Conservation (phyloP, 1,139 yeast genomes). For the Diutina mesorugosa region DNA sequence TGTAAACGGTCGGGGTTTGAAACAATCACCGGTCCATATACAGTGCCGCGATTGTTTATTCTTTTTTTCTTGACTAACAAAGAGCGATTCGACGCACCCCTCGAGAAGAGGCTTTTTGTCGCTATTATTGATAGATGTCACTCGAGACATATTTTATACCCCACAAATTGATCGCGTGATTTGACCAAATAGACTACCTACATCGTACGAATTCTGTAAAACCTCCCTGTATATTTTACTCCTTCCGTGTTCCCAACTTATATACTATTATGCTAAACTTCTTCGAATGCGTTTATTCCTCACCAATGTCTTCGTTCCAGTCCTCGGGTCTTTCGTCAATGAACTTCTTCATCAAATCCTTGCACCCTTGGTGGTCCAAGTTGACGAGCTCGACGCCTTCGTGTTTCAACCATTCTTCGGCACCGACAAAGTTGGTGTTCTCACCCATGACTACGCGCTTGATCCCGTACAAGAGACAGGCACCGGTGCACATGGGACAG, state of each 20-base stretch:
- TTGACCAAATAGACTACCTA: too few relatives aligned
- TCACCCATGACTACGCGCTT: slow-evolving; percentile 83
- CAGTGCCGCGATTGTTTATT: too few relatives aligned
- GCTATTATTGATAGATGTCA: neutral
- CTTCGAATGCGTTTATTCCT: slow-evolving; percentile 6
- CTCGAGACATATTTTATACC: neutral
- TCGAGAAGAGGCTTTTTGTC: too few relatives aligned
- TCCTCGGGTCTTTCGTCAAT: slow-evolving; percentile 65
- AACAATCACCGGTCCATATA: too few relatives aligned
- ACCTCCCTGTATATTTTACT: neutral
- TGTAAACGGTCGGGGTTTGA: too few relatives aligned
- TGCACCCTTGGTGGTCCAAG: slow-evolving; percentile 54
- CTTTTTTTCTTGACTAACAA: too few relatives aligned
- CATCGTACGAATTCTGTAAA: too few relatives aligned
- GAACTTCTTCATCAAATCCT: slow-evolving; percentile 60
- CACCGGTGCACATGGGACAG: slow-evolving; percentile 92
- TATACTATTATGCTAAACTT: neutral
- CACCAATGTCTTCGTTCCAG: slow-evolving; percentile 90
- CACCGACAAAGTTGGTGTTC: slow-evolving; percentile 66
- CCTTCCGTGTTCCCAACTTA: neutral
- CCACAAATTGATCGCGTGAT: neutral
- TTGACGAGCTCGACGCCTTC: slow-evolving; percentile 70
- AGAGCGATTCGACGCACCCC: too few relatives aligned
- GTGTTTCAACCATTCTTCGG: slow-evolving; percentile 52
- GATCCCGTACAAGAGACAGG: slow-evolving; percentile 77